Evolutionary conservation across 1,284 basidiomycete genomes (phyloP), one percentile per base, ranked within the genome.

Genomic region (Sanguinoderma infundibulare): DNA sequence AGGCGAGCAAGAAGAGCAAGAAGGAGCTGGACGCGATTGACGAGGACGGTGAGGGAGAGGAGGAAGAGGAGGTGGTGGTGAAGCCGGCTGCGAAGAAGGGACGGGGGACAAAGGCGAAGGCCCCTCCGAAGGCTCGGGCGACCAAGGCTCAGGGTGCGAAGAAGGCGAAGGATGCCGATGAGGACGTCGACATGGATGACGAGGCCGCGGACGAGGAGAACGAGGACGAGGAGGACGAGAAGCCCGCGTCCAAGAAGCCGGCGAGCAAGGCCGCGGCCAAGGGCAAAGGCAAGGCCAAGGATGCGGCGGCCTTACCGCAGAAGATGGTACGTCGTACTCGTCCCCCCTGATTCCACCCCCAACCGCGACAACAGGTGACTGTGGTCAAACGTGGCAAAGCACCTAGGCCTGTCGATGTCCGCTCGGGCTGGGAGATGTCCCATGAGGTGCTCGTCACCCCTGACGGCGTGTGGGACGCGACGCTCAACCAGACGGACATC

Each of bases 401-500:
- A 22, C 86, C 84, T n/a, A n/a, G n/a, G 7, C 86, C 86, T 35
- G 85, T 88, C 8, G 86, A 89, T 67, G 77, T 81, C 0, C 55
- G 63, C 42, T 87, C 85, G 8, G 70, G 74, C 12, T 77, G 75
- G 69, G 80, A 83, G 59, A 85, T 72, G 57, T 82, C 84, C 0
- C 86, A 87, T 68, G 78, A 86, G 69, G 87, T 89, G 10, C 85
- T 83, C 62, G 70, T 73, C 32, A 78, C 80, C 50, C 70, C 64
- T 2, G 79, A 82, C 46, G 78, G 76, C 32, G 79, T 87, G 14
- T 89, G 83, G 82, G 87, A 89, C 70, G 87, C 84, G n/a, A 87
- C 85, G 79, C 79, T 90, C 59, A 89, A 89, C 72, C 87, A 89
- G 72, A 89, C 87, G 1, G 81, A 89, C 66, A 78, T 88, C 22